Percentiles rank a stretch among this genome's conserved stretches.
Conservation (phyloP, 2,329 filamentous ascomycete genomes). For the Gremmenia infestans region DNA sequence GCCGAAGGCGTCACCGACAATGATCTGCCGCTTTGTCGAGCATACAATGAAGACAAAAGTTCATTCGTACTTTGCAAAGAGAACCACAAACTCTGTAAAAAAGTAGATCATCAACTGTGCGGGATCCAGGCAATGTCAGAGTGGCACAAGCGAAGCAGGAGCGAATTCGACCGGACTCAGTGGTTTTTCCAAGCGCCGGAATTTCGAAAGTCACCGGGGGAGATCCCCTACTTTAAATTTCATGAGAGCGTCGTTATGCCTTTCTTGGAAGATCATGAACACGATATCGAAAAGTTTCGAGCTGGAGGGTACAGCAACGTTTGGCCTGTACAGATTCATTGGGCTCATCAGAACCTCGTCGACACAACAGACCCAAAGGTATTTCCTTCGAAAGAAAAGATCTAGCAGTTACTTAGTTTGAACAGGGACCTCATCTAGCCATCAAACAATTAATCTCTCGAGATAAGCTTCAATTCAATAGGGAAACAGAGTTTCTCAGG, state of each 20-base stretch:
- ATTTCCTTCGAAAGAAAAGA: background rate
- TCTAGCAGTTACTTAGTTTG: background rate
- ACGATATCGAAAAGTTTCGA: background rate
- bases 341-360: background rate
- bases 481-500: background rate
- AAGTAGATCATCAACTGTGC: background rate
- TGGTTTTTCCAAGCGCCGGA: conserved; percentile 2
- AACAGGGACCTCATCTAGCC: background rate
- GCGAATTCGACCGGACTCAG: background rate
- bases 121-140: background rate
- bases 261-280: background rate
- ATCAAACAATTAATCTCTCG: background rate
- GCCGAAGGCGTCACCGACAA: background rate
- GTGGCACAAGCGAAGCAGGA: background rate
- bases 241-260: background rate
- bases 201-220: background rate
- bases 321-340: conserved; percentile 1
- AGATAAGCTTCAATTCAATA: background rate
- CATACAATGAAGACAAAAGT: background rate
- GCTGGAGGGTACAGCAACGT: conserved; percentile 6
- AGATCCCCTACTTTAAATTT: background rate
- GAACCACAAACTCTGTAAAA: background rate
- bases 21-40: background rate
- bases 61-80: background rate
- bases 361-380: background rate